Evolutionary conservation across 2,329 filamentous ascomycete genomes (phyloP).

Genomic region (Dactylellina parvicollis): DNA sequence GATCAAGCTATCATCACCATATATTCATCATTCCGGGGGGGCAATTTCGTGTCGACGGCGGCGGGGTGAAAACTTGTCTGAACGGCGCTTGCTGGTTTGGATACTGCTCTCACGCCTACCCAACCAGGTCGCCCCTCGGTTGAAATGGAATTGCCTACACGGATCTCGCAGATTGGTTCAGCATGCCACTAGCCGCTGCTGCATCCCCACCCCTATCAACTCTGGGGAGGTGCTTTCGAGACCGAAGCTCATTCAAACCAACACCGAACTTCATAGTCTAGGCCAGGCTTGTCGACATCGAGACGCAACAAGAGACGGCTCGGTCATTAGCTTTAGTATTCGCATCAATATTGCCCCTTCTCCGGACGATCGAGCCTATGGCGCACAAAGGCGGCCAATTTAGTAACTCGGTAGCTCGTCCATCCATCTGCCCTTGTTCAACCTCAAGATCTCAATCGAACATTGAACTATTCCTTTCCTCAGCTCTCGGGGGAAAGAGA

Average conservation of each 20-base stretch:
- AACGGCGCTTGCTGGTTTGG: too few species aligned
- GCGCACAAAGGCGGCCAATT: conserved; percentile 23
- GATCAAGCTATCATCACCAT: neutral
- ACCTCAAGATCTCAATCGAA: neutral
- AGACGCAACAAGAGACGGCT: conserved; percentile 28
- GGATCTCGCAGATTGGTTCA: conserved; percentile 19
- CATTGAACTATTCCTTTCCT: neutral
- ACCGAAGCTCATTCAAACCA: conserved; percentile 23
- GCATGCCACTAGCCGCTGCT: conserved; percentile 43
- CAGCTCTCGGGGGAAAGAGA: neutral
- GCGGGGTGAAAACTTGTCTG: too few species aligned
- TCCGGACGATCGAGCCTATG: neutral
- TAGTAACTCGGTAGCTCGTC: neutral
- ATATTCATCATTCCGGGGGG: too few species aligned
- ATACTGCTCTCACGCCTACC: neutral
- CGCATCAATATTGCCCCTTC: neutral
- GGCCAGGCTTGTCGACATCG: conserved; percentile 13
- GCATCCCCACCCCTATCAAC: conserved; percentile 20
- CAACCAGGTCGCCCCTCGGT: neutral
- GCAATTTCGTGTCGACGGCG: too few species aligned
- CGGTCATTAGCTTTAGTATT: conserved; percentile 26
- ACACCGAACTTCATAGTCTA: conserved; percentile 3
- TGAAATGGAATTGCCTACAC: neutral
- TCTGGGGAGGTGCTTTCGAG: neutral
- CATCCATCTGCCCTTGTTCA: conserved; percentile 5